Percentiles rank a stretch among this genome's conserved stretches.
phyloP scores from a whole-genome alignment of 2,329 filamentous ascomycete genomes.

The Xylaria sp. region DNA sequence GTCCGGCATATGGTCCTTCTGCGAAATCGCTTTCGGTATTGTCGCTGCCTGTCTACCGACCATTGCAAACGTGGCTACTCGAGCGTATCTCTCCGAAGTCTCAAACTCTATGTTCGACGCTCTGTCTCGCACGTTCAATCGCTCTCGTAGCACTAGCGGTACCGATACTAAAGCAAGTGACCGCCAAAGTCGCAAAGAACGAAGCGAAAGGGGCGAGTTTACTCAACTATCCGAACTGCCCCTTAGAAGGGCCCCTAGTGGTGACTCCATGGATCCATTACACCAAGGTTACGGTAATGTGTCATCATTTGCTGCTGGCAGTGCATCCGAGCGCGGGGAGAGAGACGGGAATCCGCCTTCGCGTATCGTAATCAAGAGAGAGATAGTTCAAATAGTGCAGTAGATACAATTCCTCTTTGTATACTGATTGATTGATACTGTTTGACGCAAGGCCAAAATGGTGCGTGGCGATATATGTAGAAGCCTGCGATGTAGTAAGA shows the following conservation, averaged over 20 bases:
- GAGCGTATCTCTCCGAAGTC: slow-evolving; percentile 15
- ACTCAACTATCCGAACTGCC: too few relatives aligned
- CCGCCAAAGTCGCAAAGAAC: not conserved
- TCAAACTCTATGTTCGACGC: slow-evolving; percentile 4
- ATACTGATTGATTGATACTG: too few relatives aligned
- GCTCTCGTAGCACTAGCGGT: not conserved
- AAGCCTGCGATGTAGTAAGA: too few relatives aligned
- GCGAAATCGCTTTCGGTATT: slow-evolving; percentile 8
- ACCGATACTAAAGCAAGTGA: not conserved
- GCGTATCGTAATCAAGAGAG: too few relatives aligned
- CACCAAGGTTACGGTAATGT: too few relatives aligned
- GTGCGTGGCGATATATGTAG: too few relatives aligned
- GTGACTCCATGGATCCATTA: too few relatives aligned
- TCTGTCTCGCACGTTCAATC: not conserved
- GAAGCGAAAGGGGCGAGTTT: not conserved
- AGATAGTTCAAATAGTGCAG: too few relatives aligned
- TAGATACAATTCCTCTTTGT: too few relatives aligned
- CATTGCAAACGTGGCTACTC: slow-evolving; percentile 16
- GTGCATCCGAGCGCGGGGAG: not conserved
- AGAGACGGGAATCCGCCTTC: too few relatives aligned
- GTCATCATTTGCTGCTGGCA: not conserved
- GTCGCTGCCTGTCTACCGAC: slow-evolving; percentile 20
- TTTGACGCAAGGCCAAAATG: too few relatives aligned
- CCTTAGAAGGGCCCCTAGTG: too few relatives aligned
- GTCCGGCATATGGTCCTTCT: slow-evolving; percentile 19